phyloP scores from a whole-genome alignment of 371 early-diverging fungal species.

The Mucor mucedo region DNA sequence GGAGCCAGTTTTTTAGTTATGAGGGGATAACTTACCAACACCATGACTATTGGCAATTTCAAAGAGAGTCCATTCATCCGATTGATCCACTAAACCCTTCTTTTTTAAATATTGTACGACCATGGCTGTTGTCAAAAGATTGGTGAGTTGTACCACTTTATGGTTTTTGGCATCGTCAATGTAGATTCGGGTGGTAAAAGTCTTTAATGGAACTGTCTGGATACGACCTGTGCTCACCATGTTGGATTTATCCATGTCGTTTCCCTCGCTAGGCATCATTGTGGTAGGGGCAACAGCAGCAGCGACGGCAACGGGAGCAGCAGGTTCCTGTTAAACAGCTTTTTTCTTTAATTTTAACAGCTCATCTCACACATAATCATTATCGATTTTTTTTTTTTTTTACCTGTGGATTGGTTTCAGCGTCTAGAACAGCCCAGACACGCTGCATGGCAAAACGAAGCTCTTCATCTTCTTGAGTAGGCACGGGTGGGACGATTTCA shows the following conservation, averaged over 20 bases:
- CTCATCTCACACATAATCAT: no score
- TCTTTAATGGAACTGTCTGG: slow-evolving; percentile 39
- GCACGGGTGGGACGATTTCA: slow-evolving; percentile 12
- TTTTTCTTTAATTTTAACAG: no score
- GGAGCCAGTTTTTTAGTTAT: not conserved
- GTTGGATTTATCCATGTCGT: slow-evolving; percentile 7
- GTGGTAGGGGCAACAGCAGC: not conserved
- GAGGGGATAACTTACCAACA: slow-evolving; percentile 45
- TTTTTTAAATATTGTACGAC: slow-evolving; percentile 71
- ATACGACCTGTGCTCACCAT: slow-evolving; percentile 30
- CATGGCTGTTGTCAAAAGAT: slow-evolving; percentile 74
- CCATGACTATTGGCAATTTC: slow-evolving; percentile 85
- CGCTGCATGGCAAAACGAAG: slow-evolving; percentile 39
- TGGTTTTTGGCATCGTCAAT: slow-evolving; percentile 77
- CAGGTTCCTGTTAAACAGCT: not conserved
- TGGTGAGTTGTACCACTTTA: slow-evolving; percentile 77
- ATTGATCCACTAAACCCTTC: slow-evolving; percentile 61
- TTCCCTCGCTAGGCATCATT: no score
- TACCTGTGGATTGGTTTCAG: not conserved
- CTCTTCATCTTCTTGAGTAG: slow-evolving; percentile 36
- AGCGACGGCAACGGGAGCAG: not conserved
- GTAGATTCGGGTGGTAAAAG: slow-evolving; percentile 84
- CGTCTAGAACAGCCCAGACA: slow-evolving; percentile 37
- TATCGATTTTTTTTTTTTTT: not conserved
- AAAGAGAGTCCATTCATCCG: slow-evolving; percentile 86